phyloP scores from a whole-genome alignment of 306 rosid species.

The Cyclanthera cordifolia region DNA sequence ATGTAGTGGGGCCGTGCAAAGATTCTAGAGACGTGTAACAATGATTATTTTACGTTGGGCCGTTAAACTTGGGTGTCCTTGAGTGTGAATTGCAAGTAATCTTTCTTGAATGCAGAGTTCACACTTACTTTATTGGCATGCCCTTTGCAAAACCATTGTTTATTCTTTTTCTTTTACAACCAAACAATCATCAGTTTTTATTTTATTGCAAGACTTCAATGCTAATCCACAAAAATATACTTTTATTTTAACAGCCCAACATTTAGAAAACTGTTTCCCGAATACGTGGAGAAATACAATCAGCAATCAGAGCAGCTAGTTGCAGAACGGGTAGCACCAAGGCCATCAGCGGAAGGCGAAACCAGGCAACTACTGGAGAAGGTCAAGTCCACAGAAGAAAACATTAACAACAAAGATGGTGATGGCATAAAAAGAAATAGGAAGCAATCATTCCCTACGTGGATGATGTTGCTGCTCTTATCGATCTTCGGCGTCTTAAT shows the following conservation, averaged over 20 bases:
- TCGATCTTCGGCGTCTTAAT: constrained; percentile 84
- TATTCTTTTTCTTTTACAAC: not conserved
- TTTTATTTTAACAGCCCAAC: constrained; percentile 37
- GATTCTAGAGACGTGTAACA: not conserved
- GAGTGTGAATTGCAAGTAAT: constrained; percentile 8
- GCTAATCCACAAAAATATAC: constrained; percentile 4
- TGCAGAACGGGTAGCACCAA: constrained; percentile 34
- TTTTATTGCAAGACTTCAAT: not conserved
- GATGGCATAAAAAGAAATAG: constrained; percentile 32
- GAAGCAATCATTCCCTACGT: constrained; percentile 59
- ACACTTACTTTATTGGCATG: not conserved
- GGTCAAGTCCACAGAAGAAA: constrained; percentile 35
- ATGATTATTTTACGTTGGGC: not conserved
- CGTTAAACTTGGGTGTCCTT: not conserved
- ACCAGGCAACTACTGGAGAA: constrained; percentile 32
- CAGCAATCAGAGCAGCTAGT: constrained; percentile 37
- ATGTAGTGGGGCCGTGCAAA: too few species aligned
- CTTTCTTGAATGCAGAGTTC: not conserved
- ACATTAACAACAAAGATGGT: constrained; percentile 28
- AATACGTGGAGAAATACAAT: constrained; percentile 78
- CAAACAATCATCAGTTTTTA: not conserved
- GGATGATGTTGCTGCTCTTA: constrained; percentile 79
- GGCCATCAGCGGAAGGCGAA: constrained; percentile 24
- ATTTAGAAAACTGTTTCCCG: constrained; percentile 84
- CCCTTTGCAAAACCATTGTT: not conserved